Conservation (phyloP, 257 asterid species). For the Rhazya stricta region DNA sequence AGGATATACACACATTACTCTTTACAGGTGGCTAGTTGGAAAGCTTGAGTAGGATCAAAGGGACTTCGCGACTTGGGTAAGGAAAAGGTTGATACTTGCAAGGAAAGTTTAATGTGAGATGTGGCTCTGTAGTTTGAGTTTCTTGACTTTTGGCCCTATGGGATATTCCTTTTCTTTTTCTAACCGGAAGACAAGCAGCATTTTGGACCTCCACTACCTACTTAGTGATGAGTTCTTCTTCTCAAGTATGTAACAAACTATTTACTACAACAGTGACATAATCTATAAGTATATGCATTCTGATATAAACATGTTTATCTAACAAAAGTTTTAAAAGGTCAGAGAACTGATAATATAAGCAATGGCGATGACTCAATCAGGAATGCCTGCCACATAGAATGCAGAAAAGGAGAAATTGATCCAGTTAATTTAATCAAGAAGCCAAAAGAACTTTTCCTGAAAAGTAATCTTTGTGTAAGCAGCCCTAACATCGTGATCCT, state of each 20-base stretch:
- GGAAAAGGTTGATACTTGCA: constrained; percentile 16
- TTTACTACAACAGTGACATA: constrained; percentile 2
- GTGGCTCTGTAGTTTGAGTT: neutral
- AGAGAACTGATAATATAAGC: neutral
- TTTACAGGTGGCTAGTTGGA: neutral
- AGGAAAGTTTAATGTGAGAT: constrained; percentile 6
- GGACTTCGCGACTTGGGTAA: neutral
- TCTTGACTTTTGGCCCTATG: constrained; percentile 14
- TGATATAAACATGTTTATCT: neutral
- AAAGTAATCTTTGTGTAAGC: constrained; percentile 10
- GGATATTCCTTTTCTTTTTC: constrained; percentile 1
- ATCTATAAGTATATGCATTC: neutral
- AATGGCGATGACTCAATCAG: neutral
- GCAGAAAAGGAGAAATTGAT: neutral
- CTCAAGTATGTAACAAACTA: neutral
- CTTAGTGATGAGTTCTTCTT: neutral
- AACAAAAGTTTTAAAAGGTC: neutral
- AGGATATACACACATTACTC: constrained; percentile 1
- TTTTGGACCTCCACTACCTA: constrained; percentile 26
- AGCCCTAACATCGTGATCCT: constrained; percentile 11
- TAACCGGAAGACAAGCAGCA: constrained; percentile 10
- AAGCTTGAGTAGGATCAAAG: neutral
- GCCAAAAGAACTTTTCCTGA: constrained; percentile 1
- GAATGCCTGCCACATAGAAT: neutral
- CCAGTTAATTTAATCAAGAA: neutral